Evolutionary conservation across 345 rosid species (phyloP).

Genomic region (Aethionema arabicum): DNA sequence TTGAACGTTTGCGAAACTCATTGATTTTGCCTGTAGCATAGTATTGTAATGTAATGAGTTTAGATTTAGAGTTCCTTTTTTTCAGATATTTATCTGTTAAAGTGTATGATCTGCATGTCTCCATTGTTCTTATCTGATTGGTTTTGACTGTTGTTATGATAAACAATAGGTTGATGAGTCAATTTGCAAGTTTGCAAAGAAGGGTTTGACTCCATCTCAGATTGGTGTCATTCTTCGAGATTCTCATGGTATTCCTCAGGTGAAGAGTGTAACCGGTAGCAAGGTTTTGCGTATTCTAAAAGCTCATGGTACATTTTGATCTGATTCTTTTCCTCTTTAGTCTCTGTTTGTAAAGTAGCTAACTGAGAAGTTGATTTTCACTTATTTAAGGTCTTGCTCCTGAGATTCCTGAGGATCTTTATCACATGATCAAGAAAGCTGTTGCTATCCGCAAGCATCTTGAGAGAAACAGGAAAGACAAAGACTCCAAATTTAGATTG

Average conservation of each 20-base stretch:
- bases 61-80: neutral
- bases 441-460: constrained; percentile 92
- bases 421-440: constrained; percentile 89
- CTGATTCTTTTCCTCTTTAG: neutral
- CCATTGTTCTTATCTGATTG: neutral
- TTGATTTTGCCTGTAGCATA: neutral
- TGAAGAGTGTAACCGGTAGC: constrained; percentile 68
- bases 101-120: neutral
- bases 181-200: constrained; percentile 73
- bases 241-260: constrained; percentile 74
- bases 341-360: neutral
- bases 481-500: constrained; percentile 87
- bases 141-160: neutral
- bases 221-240: constrained; percentile 81
- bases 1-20: neutral
- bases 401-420: constrained; percentile 87
- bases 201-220: constrained; percentile 76
- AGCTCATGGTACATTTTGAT: constrained; percentile 49
- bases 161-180: constrained; percentile 54
- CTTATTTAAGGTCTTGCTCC: constrained; percentile 68
- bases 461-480: constrained; percentile 97
- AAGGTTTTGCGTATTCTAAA: constrained; percentile 63
- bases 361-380: neutral
- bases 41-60: neutral
- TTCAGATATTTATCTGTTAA: neutral